Evolutionary conservation across 805 yeast species (phyloP).

Genomic region (Yamadazyma sp.): DNA sequence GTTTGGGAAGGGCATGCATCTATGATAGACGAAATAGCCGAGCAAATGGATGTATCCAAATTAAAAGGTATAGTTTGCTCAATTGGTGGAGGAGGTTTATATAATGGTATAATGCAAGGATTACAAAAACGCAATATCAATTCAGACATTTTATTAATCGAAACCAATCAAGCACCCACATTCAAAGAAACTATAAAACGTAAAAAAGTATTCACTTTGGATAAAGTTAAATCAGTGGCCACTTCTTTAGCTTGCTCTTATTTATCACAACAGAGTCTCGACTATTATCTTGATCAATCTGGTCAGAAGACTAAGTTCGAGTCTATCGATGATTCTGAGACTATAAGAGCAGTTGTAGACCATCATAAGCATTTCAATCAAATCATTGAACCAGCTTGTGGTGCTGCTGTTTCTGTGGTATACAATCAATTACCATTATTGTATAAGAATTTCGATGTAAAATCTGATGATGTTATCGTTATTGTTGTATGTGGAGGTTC

Average conservation of each 20-base stretch:
- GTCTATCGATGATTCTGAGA: slow-evolving; percentile 26
- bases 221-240: slow-evolving; percentile 23
- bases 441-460: slow-evolving; percentile 13
- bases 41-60: slow-evolving; percentile 5
- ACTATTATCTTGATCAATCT: slow-evolving; percentile 17
- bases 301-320: slow-evolving; percentile 16
- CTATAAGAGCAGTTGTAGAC: slow-evolving; percentile 21
- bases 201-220: slow-evolving; percentile 18
- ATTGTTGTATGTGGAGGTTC: slow-evolving; percentile 31
- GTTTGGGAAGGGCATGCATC: slow-evolving; percentile 31
- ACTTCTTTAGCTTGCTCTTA: slow-evolving; percentile 30
- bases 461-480: slow-evolving; percentile 20
- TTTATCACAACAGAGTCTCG: slow-evolving; percentile 19
- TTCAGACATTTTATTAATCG: slow-evolving; percentile 23
- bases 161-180: slow-evolving; percentile 28
- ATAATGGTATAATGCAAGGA: slow-evolving; percentile 29
- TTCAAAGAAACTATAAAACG: slow-evolving; percentile 22
- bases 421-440: slow-evolving; percentile 16
- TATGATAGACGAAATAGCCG: slow-evolving; percentile 23
- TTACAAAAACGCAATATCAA: slow-evolving; percentile 13
- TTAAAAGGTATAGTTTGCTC: slow-evolving; percentile 28
- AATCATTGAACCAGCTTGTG: slow-evolving; percentile 34
- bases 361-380: slow-evolving; percentile 18
- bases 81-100: slow-evolving; percentile 37
- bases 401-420: slow-evolving; percentile 26